These are phyloP conservation scores for Talaromyces atroroseus DNA, from an alignment of 2,329 filamentous ascomycete genomes.

Conservation along the genomic window DNA sequence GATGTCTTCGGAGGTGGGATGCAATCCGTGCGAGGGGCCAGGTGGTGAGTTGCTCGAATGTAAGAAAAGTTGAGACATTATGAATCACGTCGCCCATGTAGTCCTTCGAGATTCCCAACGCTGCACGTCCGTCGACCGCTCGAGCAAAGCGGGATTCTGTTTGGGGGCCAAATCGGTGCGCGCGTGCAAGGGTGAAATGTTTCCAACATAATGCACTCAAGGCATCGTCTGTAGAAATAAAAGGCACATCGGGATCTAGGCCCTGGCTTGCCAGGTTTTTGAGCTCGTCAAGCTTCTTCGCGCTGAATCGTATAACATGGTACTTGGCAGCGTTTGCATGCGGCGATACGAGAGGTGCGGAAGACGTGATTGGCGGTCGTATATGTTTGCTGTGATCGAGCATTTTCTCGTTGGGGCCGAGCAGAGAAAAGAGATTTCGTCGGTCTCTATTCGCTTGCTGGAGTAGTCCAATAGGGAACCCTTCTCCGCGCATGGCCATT, in stretches of 20 bases:
- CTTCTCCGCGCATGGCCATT: conserved; percentile 8
- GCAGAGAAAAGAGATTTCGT: conserved; percentile 24
- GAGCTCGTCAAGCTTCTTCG: conserved; percentile 11
- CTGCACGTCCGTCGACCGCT: conserved; percentile 3
- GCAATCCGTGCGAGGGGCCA: conserved; percentile 6
- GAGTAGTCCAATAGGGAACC: conserved; percentile 2
- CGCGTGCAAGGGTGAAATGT: conserved; percentile 5
- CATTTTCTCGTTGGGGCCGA: conserved; percentile 24
- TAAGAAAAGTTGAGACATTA: conserved; percentile 7
- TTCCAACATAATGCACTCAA: conserved; percentile 10
- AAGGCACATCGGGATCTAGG: conserved; percentile 18
- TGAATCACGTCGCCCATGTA: conserved; percentile 11
- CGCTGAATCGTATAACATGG: conserved; percentile 20
- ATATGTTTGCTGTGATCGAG: conserved; percentile 26
- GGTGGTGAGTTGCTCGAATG: conserved; percentile 4
- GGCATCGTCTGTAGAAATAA: conserved; percentile 11
- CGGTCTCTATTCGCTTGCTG: conserved; percentile 23
- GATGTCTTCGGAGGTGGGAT: conserved; percentile 3
- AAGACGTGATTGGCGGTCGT: conserved; percentile 20
- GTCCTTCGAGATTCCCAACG: conserved; percentile 1
- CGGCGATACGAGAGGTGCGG: conserved; percentile 20
- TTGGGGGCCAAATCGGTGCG: not conserved
- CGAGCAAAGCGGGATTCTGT: conserved; percentile 4
- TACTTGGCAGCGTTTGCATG: conserved; percentile 15
- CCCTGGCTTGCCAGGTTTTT: conserved; percentile 17